Conservation (phyloP, 2,329 filamentous ascomycete species). For the Monilinia vaccinii-corymbosi region DNA sequence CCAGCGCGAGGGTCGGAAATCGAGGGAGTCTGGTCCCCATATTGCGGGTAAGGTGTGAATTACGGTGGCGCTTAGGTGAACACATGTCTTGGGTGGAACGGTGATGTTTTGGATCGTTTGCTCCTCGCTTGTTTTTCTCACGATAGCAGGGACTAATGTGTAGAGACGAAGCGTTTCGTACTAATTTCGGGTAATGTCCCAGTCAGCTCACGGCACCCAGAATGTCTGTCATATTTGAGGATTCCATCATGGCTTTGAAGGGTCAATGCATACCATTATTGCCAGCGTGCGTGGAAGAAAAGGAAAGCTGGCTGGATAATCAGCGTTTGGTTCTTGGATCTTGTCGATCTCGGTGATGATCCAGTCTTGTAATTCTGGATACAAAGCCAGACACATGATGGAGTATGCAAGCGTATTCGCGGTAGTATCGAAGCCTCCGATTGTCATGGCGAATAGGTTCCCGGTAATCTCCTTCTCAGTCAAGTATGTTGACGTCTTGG, state of each 20-base stretch:
- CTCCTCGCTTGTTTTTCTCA: not conserved
- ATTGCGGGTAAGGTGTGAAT: constrained; percentile 45
- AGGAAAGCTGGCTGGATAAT: constrained; percentile 11
- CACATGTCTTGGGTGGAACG: constrained; percentile 28
- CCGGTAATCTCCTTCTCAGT: constrained; percentile 13
- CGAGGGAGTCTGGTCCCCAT: constrained; percentile 39
- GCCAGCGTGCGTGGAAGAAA: constrained; percentile 12
- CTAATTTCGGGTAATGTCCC: not conserved
- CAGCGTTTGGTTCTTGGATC: not conserved
- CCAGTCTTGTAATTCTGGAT: constrained; percentile 44
- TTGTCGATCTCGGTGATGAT: constrained; percentile 37
- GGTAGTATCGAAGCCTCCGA: constrained; percentile 40
- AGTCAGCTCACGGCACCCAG: not conserved
- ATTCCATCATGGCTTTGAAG: not conserved
- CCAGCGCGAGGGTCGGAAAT: constrained; percentile 50
- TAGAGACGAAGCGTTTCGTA: constrained; percentile 1
- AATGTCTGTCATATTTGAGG: not conserved
- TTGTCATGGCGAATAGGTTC: constrained; percentile 30
- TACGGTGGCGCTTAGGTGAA: constrained; percentile 37
- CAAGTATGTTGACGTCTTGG: not conserved
- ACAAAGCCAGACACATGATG: constrained; percentile 36
- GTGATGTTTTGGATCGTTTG: constrained; percentile 1
- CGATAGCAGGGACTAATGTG: not conserved
- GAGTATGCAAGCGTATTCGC: constrained; percentile 42
- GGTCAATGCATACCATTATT: constrained; percentile 29